phyloP scores from a whole-genome alignment of 306 rosid species.

The Pachyrhizus erosus region DNA sequence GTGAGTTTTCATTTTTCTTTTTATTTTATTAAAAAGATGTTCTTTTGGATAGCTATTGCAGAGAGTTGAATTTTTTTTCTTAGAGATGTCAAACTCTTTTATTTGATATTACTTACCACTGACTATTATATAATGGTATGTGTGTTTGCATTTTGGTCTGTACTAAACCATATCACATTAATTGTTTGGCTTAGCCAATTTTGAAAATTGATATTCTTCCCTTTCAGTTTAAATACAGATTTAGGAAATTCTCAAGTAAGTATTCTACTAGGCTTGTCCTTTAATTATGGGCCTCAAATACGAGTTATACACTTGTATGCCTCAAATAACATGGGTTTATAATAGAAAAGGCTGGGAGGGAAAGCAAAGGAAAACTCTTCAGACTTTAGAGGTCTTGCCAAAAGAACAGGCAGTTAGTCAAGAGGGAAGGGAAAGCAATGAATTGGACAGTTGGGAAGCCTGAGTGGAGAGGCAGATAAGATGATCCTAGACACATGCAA shows the following conservation, averaged over 20 bases:
- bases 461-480: not conserved
- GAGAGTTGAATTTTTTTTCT: no score
- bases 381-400: not conserved
- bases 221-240: not conserved
- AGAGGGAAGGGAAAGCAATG: not conserved
- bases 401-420: not conserved
- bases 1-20: no score
- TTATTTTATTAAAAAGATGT: no score
- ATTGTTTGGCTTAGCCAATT: not conserved
- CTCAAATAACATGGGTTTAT: not conserved
- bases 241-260: not conserved
- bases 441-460: not conserved
- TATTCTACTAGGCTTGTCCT: not conserved
- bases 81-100: not conserved
- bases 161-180: not conserved
- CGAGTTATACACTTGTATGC: not conserved
- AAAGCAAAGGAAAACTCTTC: not conserved
- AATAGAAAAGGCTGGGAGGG: not conserved
- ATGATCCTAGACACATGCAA: not conserved
- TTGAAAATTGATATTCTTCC: not conserved
- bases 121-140: not conserved
- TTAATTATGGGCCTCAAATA: not conserved
- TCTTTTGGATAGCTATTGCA: no score
- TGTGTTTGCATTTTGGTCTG: not conserved
- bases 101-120: not conserved